Base-by-base conservation (phyloP, 306 rosid genomes). In the Mucuna pruriens region DNA sequence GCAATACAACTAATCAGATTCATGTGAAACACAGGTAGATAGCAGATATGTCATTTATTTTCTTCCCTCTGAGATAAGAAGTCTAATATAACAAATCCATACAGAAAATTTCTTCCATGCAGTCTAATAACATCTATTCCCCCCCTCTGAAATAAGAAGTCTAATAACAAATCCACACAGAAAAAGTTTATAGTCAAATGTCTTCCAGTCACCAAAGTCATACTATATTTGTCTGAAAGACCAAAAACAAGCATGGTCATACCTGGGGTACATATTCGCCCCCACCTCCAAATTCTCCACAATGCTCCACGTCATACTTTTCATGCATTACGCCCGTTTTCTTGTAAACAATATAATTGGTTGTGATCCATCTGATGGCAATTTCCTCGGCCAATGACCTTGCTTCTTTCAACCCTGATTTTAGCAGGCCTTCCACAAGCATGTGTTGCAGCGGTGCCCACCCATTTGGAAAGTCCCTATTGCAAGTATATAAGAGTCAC, bases 391-490 rank as follows among this genome's bases (percentile, higher is more conserved):
- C 99, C 84, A 93, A 31, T 60, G 82, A 64, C 70, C 82, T 88
- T 83, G 98, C 98, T 88, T 93, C 96, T 81, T 87, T 57, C 78
- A 75, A 81, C 45, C 90, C 94, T 15, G 96, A 93, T 75, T 87
- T 91, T 68, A 82, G 65, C 54, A 95, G 83, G 19, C 96, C 99
- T 89, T 95, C 99, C 54, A 91, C 94, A n/a, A 95, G 84, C 98
- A 95, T 95, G 89, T 93, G 99, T 71, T 95, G 97, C 19, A 95
- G 70, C 3, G 94, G 98, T 58, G 99, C 93, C 98, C 99, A 95
- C 64, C 99, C 98, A 78, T 95, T 95, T 34, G 99, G 99, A 74
- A 87, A 93, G 88, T 95, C 98, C 99, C 99, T 91, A 67, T 77
- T 68, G 44, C 75, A 75, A 67, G 75, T 46, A 55, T 48, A 44